A percentile compares a stretch with the other conserved stretches of the same genome.
Conservation (phyloP, 2,329 filamentous ascomycete genomes). For the Triangularia verruculosa region DNA sequence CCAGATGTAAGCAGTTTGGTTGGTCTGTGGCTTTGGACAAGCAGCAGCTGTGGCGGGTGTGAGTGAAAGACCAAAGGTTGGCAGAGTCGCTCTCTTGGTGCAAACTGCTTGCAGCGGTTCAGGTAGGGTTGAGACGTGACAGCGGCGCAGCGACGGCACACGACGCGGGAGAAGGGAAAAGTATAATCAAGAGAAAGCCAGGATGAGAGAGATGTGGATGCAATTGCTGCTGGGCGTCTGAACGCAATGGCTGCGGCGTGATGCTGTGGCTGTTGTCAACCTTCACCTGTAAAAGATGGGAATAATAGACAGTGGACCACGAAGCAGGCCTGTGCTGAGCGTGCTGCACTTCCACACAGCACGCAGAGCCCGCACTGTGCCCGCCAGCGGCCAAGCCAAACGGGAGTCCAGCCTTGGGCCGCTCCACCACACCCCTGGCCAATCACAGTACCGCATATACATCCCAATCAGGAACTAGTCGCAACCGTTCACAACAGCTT, state of each 20-base stretch:
- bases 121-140: not conserved
- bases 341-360: not conserved
- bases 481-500: not conserved
- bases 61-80: not conserved
- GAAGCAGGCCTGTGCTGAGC: not conserved
- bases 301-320: not conserved
- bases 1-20: slow-evolving; percentile 4
- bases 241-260: not conserved
- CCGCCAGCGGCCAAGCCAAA: not conserved
- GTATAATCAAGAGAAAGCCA: not conserved
- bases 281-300: not conserved
- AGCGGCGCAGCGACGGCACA: not conserved
- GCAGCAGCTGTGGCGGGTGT: not conserved
- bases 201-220: not conserved
- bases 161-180: not conserved
- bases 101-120: not conserved
- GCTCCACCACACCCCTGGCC: slow-evolving; percentile 22
- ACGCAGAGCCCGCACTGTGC: not conserved
- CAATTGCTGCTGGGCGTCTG: not conserved
- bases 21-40: not conserved
- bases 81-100: not conserved
- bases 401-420: slow-evolving; percentile 14
- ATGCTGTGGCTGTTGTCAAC: not conserved
- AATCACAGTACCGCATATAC: slow-evolving; percentile 20
- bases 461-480: slow-evolving; percentile 30